Conservation (phyloP, 208 protist species). For the Wallacemonas sp. region DNA sequence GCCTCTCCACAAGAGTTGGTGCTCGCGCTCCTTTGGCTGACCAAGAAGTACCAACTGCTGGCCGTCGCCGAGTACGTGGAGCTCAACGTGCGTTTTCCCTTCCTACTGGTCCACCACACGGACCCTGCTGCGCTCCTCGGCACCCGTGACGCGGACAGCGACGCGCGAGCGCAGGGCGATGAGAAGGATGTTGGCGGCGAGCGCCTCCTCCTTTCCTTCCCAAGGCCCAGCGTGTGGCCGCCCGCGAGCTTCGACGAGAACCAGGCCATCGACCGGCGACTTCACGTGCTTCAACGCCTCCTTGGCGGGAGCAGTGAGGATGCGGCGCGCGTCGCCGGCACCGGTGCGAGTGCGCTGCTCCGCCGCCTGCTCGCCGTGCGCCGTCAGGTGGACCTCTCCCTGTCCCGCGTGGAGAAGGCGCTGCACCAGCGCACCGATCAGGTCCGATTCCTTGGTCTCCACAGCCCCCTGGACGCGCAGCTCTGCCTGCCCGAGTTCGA, state of each 20-base stretch:
- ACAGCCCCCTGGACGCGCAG: conserved; percentile 64
- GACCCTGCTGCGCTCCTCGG: neutral
- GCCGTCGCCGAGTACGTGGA: conserved; percentile 70
- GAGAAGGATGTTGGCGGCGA: conserved; percentile 10
- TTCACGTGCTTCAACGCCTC: conserved; percentile 46
- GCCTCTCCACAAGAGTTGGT: conserved; percentile 63
- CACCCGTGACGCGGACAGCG: neutral
- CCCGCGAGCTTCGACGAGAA: conserved; percentile 65
- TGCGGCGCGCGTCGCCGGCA: neutral
- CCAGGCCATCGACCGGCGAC: conserved; percentile 39
- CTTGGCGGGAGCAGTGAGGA: conserved; percentile 20
- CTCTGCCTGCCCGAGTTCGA: conserved; percentile 54
- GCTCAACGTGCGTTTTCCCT: conserved; percentile 48
- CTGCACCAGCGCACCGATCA: conserved; percentile 71
- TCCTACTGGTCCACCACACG: conserved; percentile 36
- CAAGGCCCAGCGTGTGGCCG: conserved; percentile 54
- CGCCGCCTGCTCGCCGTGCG: conserved; percentile 56
- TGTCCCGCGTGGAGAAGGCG: conserved; percentile 57
- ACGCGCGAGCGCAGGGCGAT: neutral
- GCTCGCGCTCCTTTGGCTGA: conserved; percentile 80
- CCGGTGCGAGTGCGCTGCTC: conserved; percentile 12
- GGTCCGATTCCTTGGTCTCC: conserved; percentile 41
- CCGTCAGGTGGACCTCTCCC: conserved; percentile 52
- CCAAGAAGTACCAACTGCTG: conserved; percentile 63
- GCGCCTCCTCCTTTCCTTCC: conserved; percentile 42